Evolutionary conservation across 2,329 filamentous ascomycete species (phyloP).

Genomic region (Aspergillus sp.): DNA sequence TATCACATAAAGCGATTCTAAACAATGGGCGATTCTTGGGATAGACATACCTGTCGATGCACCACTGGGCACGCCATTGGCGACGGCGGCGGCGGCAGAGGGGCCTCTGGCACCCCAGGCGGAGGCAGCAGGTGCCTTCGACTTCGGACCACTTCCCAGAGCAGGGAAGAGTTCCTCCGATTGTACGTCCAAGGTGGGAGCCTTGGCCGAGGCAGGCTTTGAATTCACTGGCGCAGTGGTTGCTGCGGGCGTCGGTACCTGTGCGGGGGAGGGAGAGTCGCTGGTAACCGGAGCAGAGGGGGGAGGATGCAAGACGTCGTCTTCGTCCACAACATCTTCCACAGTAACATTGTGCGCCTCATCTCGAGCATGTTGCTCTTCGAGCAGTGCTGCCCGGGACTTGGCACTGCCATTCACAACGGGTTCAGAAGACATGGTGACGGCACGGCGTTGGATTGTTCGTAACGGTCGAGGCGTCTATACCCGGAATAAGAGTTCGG

Average conservation of each 20-base stretch:
- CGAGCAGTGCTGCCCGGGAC: conserved; percentile 58
- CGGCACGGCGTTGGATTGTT: background rate
- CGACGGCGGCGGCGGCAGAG: conserved; percentile 41
- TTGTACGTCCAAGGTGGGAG: conserved; percentile 72
- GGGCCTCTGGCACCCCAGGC: conserved; percentile 75
- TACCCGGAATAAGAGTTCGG: background rate
- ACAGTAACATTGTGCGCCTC: conserved; percentile 68
- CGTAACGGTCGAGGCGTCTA: background rate
- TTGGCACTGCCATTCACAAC: conserved; percentile 42
- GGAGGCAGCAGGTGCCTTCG: conserved; percentile 64
- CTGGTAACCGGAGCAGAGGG: conserved; percentile 48
- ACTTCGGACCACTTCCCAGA: conserved; percentile 73
- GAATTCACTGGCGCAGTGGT: conserved; percentile 43
- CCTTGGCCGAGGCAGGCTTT: conserved; percentile 45
- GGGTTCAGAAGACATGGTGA: conserved; percentile 41
- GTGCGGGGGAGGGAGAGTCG: conserved; percentile 36
- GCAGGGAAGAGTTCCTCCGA: conserved; percentile 95
- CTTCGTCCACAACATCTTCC: conserved; percentile 82
- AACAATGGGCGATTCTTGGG: background rate
- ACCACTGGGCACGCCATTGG: conserved; percentile 60
- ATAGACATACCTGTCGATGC: conserved; percentile 52
- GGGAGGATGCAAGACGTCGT: conserved; percentile 65
- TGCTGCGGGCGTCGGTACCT: conserved; percentile 30
- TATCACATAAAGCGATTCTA: background rate
- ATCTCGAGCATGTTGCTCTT: conserved; percentile 57